These are phyloP conservation scores for Asterella californica DNA, from an alignment of 225 moss, liverwort and hornwort species.

Conservation along the genomic window DNA sequence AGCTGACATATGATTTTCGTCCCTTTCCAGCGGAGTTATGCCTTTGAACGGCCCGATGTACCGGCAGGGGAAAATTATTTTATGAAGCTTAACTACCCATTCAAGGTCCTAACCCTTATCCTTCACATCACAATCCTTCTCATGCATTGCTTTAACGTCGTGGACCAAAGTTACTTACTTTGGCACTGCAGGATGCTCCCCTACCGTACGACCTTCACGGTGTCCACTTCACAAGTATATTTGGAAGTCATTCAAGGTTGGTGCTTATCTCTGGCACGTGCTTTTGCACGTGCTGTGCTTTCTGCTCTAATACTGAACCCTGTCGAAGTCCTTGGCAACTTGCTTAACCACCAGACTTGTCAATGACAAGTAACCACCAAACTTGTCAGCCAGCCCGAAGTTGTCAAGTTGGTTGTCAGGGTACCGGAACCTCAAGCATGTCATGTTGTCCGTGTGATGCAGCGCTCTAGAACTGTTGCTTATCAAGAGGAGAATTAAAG, in stretches of 20 bases:
- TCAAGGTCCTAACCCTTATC: conserved; percentile 49
- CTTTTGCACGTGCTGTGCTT: background rate
- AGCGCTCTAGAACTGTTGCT: conserved; percentile 88
- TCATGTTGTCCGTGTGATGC: background rate
- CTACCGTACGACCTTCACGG: conserved; percentile 72
- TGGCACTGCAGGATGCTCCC: conserved; percentile 60
- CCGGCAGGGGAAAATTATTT: conserved; percentile 75
- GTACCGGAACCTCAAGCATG: background rate
- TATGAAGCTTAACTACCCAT: conserved; percentile 85
- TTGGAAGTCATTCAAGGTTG: conserved; percentile 89
- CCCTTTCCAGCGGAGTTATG: conserved; percentile 74
- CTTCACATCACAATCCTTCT: background rate
- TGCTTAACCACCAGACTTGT: background rate
- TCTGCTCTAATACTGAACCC: background rate
- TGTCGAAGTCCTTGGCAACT: background rate
- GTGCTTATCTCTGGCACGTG: background rate
- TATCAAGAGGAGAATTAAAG: conserved; percentile 89
- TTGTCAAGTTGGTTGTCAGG: background rate
- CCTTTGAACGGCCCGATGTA: conserved; percentile 85
- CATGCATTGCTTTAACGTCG: background rate
- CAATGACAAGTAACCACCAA: too few relatives aligned
- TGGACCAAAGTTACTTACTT: background rate
- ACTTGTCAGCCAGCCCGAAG: background rate
- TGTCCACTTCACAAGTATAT: conserved; percentile 62
- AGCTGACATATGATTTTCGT: background rate